Base-by-base conservation (phyloP, 1,284 basidiomycete genomes). In the Ceratobasidium theobromae region DNA sequence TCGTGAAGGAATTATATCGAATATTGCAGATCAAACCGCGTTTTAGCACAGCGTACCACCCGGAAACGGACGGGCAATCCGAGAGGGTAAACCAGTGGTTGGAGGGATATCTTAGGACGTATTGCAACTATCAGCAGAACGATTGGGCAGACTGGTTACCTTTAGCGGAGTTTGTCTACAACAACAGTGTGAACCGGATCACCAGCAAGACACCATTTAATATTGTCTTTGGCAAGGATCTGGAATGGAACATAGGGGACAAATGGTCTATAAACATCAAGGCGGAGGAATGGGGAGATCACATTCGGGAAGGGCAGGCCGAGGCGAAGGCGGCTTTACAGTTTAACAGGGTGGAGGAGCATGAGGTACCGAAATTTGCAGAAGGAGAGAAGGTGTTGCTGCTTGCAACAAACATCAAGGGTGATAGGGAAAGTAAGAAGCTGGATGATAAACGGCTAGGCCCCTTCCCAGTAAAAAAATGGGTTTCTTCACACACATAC, bases 141-240 rank as follows among this genome's bases (percentile, higher is more conserved):
- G 64, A 68, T 30, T 68, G 64, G 67, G 54, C 16, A 1, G 51
- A 52, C 2, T 68, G 71, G 21, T 45, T 45, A 0, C 71, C 74
- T 0, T 5, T 73, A 2, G 75, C 75, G 0, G 72, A 73, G 46
- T 77, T 76, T 62, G 68, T 68, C 1, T 73, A 73, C 68, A 76
- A 77, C 68, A 75, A 75, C 41, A n/a, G 43, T 8, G 35, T 30
- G 23, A 18, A 30, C 28, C 12, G 16, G 1, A 32, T 46, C 8
- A 67, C 54, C 2, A 33, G 66, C 5, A 38, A 35, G 25, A 43
- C 45, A 1, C 53, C 66, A 12, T 67, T 60, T 30, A 32, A 51
- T 18, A 28, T 53, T 8, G 32, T 57, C 12, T 23, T 46, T 58
- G 66, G 53, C 1, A 4, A n/a, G n/a, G n/a, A n/a, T n/a, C n/a